Percentiles rank a stretch among this genome's conserved stretches.
Evolutionary conservation across 2,329 filamentous ascomycete genomes (phyloP).

Genomic region (Paecilomyces niveus): DNA sequence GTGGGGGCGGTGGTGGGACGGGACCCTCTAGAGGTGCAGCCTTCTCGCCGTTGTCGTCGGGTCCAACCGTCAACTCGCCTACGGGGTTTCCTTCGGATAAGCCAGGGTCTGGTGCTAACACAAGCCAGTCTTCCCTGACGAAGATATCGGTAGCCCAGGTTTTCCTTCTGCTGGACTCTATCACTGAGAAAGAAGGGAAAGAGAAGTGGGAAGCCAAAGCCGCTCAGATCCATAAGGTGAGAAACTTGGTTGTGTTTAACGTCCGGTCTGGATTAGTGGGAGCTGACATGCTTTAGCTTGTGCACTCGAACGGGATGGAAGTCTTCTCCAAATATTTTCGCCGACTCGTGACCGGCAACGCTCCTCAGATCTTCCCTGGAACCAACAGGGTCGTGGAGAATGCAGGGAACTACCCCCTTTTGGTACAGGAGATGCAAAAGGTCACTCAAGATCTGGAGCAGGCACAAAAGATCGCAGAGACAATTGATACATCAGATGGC

Average conservation of each 20-base stretch:
- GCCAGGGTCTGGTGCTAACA: slow-evolving; percentile 38
- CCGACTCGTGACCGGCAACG: slow-evolving; percentile 85
- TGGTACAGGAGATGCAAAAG: slow-evolving; percentile 79
- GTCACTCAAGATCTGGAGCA: slow-evolving; percentile 73
- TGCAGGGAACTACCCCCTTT: slow-evolving; percentile 73
- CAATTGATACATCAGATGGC: slow-evolving; percentile 81
- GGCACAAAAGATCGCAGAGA: slow-evolving; percentile 84
- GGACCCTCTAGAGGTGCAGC: slow-evolving; percentile 50
- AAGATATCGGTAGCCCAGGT: slow-evolving; percentile 96
- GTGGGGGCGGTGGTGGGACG: slow-evolving; percentile 46
- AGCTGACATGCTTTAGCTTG: slow-evolving; percentile 52
- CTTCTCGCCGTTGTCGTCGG: slow-evolving; percentile 54
- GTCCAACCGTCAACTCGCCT: slow-evolving; percentile 47
- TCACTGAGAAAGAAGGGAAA: slow-evolving; percentile 88
- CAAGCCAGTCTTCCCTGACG: slow-evolving; percentile 59
- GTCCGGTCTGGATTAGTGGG: not conserved
- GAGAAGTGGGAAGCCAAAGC: slow-evolving; percentile 88
- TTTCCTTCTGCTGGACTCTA: slow-evolving; percentile 84
- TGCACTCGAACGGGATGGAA: slow-evolving; percentile 99
- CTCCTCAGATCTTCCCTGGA: slow-evolving; percentile 80
- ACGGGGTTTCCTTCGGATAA: slow-evolving; percentile 47
- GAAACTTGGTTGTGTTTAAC: slow-evolving; percentile 14
- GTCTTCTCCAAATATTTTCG: slow-evolving; percentile 94
- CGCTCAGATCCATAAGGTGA: slow-evolving; percentile 86
- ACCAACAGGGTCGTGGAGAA: slow-evolving; percentile 65